Evolutionary conservation across 2,329 filamentous ascomycete species (phyloP), one percentile per base, ranked within the genome.

Genomic region (Coniochaeta sp.): DNA sequence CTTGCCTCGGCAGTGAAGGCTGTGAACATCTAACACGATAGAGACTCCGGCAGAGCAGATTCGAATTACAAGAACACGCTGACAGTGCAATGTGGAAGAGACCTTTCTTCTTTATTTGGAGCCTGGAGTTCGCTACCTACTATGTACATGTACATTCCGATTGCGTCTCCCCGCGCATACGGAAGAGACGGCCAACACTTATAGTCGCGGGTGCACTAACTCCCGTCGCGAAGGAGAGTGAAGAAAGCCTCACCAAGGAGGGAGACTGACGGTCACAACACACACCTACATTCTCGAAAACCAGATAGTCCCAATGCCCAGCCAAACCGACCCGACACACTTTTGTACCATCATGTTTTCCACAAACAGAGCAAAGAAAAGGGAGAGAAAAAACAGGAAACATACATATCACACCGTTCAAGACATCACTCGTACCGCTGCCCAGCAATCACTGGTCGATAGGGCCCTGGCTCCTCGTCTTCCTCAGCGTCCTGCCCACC

Each of bases 401-500:
- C 31, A 56, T 38, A 56, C 54, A 56, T n/a, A 14, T 55, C 31
- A 31, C 50, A 31, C 11, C 47, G n/a, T 43, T 19, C 38, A 40
- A 16, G 2, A 2, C 22, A 28, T 31, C 47, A 50, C 19, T 50
- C 44, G 19, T 31, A 12, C 14, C 24, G 6, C 24, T 6, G 17
- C 24, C 47, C 47, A 14, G 24, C 2, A 24, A 52, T 52, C 24
- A 52, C 47, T 52, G 47, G 26, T 65, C 62, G n/a, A 62, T 63
- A 6, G 67, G 66, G 1, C 67, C 67, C 59, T 69, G 67, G 56
- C 66, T 68, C 61, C 67, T 62, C 40, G 67, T 69, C 62, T 68
- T 67, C 43, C 67, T 60, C 54, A 50, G 47, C 4, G 67, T 67
- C 55, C 61, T 60, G 5, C 67, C 66, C 14, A 65, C 31, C 2